Evolutionary conservation across 1,139 yeast species (phyloP).

Genomic region (Scheffersomyces insectosa): DNA sequence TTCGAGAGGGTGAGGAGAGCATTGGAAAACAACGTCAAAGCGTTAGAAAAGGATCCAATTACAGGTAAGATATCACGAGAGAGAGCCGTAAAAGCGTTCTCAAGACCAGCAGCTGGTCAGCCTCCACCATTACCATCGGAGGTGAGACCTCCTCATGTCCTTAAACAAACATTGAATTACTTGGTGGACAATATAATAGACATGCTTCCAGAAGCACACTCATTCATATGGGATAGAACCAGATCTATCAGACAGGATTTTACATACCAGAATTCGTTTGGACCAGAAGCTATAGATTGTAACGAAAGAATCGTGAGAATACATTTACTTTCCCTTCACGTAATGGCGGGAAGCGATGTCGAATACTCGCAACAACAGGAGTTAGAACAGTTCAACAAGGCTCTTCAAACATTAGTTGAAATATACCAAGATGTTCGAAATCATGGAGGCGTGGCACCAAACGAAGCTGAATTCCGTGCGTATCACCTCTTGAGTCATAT

Average conservation of each 20-base stretch:
- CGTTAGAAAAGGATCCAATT: conserved; percentile 67
- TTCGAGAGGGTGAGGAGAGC: conserved; percentile 90
- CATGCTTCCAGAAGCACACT: conserved; percentile 78
- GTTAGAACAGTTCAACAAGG: conserved; percentile 88
- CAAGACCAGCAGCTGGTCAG: conserved; percentile 98
- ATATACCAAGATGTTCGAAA: conserved; percentile 80
- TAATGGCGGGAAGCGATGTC: conserved; percentile 76
- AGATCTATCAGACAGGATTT: conserved; percentile 96
- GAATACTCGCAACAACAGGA: conserved; percentile 96
- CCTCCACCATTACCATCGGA: conserved; percentile 98
- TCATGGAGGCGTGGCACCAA: conserved; percentile 68
- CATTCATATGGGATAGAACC: conserved; percentile 99
- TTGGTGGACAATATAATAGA: conserved; percentile 64
- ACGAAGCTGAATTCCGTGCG: conserved; percentile 93
- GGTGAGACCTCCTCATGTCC: conserved; percentile 86
- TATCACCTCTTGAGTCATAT: conserved; percentile 80
- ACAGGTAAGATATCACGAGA: conserved; percentile 63
- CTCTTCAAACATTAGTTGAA: conserved; percentile 85
- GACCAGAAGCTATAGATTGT: conserved; percentile 92
- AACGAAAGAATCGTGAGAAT: conserved; percentile 89
- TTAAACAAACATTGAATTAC: conserved; percentile 66
- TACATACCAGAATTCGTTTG: conserved; percentile 90
- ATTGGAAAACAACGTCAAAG: conserved; percentile 82
- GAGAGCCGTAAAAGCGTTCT: conserved; percentile 86
- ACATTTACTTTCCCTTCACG: conserved; percentile 78